phyloP scores from a whole-genome alignment of 345 rosid species.

The Odontarrhena argentea region DNA sequence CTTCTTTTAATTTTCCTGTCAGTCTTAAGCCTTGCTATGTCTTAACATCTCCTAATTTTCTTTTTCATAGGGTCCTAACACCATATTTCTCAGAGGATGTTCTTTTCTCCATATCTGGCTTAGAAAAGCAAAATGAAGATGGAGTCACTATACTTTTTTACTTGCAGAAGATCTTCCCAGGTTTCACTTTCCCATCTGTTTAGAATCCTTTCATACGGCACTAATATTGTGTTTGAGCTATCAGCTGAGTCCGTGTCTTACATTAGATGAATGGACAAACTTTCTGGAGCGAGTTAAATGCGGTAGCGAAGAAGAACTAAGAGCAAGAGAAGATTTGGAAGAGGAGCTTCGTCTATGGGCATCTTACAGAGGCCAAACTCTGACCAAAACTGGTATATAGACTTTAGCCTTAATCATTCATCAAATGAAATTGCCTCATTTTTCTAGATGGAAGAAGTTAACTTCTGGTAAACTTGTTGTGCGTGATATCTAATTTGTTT shows the following conservation, averaged over 20 bases:
- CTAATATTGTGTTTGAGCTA: slow-evolving; percentile 24
- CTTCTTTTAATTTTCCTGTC: not conserved
- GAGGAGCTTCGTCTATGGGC: slow-evolving; percentile 83
- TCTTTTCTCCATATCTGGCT: slow-evolving; percentile 56
- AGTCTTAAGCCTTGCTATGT: not conserved
- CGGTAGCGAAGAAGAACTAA: slow-evolving; percentile 56
- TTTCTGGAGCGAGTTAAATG: slow-evolving; percentile 62
- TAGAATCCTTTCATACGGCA: slow-evolving; percentile 2
- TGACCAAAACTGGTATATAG: slow-evolving; percentile 72
- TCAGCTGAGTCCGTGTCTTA: slow-evolving; percentile 34
- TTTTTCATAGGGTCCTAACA: slow-evolving; percentile 61
- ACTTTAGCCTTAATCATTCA: slow-evolving; percentile 16
- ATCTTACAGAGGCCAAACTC: slow-evolving; percentile 81
- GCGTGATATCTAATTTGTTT: slow-evolving; percentile 17
- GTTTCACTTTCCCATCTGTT: slow-evolving; percentile 40
- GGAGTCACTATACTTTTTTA: slow-evolving; percentile 81
- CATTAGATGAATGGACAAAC: slow-evolving; percentile 77
- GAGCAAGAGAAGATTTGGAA: slow-evolving; percentile 43
- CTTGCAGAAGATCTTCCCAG: slow-evolving; percentile 84
- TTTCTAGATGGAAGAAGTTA: not conserved
- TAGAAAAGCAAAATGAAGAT: slow-evolving; percentile 73
- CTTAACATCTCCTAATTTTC: slow-evolving; percentile 23
- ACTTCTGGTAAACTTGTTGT: slow-evolving; percentile 13
- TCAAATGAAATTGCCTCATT: slow-evolving; percentile 19
- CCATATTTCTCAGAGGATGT: slow-evolving; percentile 83